Base-by-base conservation (phyloP, 2,329 filamentous ascomycete species). In the Ophiostoma ulmi region DNA sequence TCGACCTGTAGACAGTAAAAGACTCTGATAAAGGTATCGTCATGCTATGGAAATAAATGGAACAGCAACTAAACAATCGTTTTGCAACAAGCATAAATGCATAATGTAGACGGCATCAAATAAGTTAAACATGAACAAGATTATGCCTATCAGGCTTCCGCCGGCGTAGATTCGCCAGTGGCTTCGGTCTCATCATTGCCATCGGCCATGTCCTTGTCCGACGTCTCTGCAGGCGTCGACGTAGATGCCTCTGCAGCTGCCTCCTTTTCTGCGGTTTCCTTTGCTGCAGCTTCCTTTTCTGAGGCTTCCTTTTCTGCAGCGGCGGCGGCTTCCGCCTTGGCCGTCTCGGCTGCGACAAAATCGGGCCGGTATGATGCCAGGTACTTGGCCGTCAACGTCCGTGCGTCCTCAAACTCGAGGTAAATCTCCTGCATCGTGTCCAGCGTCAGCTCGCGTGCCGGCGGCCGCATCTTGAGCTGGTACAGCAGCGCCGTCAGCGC, bases 371-470 rank as follows among this genome's bases (percentile, higher is more conserved):
- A 90, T 77, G 87, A 88, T 44, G 82, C 80, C 35, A 90, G 80
- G 73, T 88, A 89, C 74, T 89, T 90, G 3, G 81, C 83, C 4
- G 88, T 88, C 79, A 89, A 83, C 0, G 87, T 83, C 71, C 87
- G 83, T 8, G 88, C 85, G 75, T 90, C 88, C 76, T 90, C 87
- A 74, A 86, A 90, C 72, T 89, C 88, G 20, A 83, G 80, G 87
- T 88, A 91, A 72, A 91, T 87, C 72, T 87, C 87, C 75, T 90
- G 86, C 70, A 91, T 85, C 1, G 86, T 85, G 76, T 90, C 87
- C 65, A 91, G 80, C 39, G 88, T 88, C 73, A 87, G 80, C 73
- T 89, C 85, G 75, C 86, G 84, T 31, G 86, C 85, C 3, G 89
- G 89, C 65, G 89, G 89, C 69, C 87, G 83, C 83, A 90, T 88